Base-by-base conservation (phyloP, 1,284 basidiomycete species). In the Melampsora occidentalis region DNA sequence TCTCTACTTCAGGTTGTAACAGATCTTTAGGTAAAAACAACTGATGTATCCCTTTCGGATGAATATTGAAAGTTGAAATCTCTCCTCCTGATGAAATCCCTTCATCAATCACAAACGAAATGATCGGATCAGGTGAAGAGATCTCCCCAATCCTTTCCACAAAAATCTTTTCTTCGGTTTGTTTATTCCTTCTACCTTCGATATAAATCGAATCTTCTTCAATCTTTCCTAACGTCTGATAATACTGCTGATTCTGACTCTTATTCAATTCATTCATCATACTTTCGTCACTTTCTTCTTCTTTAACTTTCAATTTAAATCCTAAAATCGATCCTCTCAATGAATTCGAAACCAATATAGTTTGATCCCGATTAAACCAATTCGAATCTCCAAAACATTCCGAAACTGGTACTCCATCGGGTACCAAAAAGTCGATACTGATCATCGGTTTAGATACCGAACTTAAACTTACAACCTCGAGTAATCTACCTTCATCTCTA, bases 51-150 rank as follows among this genome's bases (percentile, higher is more conserved):
- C 71, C 71, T 66, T 72, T 72, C 1, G 71, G 71, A 53, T 72
- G 71, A 22, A 72, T 61, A 49, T 65, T 72, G 22, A 72, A 72
- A 42, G 53, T 51, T 20, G 71, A 72, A 48, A 39, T 49, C 28
- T 35, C 33, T 6, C 46, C 64, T n/a, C 28, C 28, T 1, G 70
- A 64, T 20, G 70, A 72, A 25, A 46, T 33, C 16, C 71, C 71
- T 57, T 72, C 42, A 48, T 72, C 71, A 35, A 72, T 42, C 9
- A 72, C 71, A 64, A 72, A 72, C 6, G 71, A 72, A 42, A 72
- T 72, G 71, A 72, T 72, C 6, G 71, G 62, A 31, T 72, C 71
- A 25, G 71, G 62, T 7, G 71, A 53, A n/a, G 71, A 25, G 5
- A 72, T 48, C 35, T 72, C 71, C 18, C 22, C 46, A 14, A 72